Conservation (phyloP, 2,329 filamentous ascomycete species). For the Neofusicoccum parvum region DNA sequence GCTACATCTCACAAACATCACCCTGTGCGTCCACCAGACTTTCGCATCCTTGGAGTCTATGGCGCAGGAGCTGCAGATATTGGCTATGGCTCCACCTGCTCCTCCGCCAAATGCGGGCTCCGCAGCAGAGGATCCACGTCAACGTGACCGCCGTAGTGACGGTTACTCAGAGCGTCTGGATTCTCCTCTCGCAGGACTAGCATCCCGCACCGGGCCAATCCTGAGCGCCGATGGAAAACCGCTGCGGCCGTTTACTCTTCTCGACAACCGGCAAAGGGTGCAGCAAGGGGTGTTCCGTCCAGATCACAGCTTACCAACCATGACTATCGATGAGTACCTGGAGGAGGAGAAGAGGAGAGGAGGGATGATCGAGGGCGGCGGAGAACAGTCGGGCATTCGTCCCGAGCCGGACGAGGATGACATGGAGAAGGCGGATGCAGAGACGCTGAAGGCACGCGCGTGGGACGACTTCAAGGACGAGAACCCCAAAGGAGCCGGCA, state of each 20-base stretch:
- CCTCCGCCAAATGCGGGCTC: constrained; percentile 44
- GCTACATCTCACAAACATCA: constrained; percentile 74
- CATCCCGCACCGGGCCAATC: constrained; percentile 62
- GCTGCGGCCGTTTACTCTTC: constrained; percentile 84
- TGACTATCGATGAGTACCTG: constrained; percentile 97
- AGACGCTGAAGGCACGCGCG: constrained; percentile 87
- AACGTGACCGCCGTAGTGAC: constrained; percentile 48
- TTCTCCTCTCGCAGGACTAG: constrained; percentile 53
- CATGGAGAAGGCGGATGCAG: constrained; percentile 80
- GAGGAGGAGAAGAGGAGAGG: constrained; percentile 85
- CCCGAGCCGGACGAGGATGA: constrained; percentile 87
- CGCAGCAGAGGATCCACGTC: constrained; percentile 46
- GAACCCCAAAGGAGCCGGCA: constrained; percentile 82
- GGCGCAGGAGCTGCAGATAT: constrained; percentile 79
- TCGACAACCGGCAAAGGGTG: constrained; percentile 74
- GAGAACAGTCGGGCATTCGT: constrained; percentile 68
- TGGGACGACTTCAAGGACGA: constrained; percentile 96
- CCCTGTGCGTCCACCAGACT: constrained; percentile 73
- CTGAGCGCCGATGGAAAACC: constrained; percentile 80
- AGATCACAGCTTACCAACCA: constrained; percentile 92
- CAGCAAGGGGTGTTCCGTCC: constrained; percentile 82
- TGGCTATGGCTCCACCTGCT: constrained; percentile 69
- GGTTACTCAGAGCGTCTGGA: constrained; percentile 77
- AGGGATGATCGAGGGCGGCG: constrained; percentile 88
- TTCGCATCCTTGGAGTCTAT: constrained; percentile 88